These are phyloP conservation scores for Spergularia bocconei DNA, from an alignment of 148 eudicot species.

Conservation along the genomic window DNA sequence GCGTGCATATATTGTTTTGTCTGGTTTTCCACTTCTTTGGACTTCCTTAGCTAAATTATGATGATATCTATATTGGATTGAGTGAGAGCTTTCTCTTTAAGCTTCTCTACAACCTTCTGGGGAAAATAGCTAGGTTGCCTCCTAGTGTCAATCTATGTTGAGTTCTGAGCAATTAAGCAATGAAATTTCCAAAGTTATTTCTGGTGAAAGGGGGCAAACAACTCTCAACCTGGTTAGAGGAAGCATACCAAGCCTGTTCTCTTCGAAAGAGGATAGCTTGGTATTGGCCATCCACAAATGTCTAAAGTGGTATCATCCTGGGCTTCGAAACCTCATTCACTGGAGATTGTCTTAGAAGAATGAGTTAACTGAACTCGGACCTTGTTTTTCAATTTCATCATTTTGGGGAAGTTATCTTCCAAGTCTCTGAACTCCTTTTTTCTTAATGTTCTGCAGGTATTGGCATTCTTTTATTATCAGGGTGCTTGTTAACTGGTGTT, in stretches of 20 bases:
- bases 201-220: background rate
- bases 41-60: too few species aligned
- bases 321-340: background rate
- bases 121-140: too few species aligned
- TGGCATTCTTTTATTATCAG: slow-evolving; percentile 33
- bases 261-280: background rate
- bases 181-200: background rate
- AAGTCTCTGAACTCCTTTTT: background rate
- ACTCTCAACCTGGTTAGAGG: background rate
- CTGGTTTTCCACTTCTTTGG: too few species aligned
- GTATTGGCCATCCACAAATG: background rate
- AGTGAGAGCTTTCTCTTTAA: too few species aligned
- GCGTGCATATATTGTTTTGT: too few species aligned
- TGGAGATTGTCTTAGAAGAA: background rate
- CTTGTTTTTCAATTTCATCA: background rate
- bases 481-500: slow-evolving; percentile 17
- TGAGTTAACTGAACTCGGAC: too few species aligned
- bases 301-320: background rate
- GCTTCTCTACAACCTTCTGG: too few species aligned
- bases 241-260: background rate
- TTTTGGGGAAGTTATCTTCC: background rate
- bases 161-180: background rate
- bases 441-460: slow-evolving; percentile 30
- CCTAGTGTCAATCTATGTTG: too few species aligned
- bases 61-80: too few species aligned